Conservation (phyloP, 768 basidiomycete species). For the Mycena latifolia region DNA sequence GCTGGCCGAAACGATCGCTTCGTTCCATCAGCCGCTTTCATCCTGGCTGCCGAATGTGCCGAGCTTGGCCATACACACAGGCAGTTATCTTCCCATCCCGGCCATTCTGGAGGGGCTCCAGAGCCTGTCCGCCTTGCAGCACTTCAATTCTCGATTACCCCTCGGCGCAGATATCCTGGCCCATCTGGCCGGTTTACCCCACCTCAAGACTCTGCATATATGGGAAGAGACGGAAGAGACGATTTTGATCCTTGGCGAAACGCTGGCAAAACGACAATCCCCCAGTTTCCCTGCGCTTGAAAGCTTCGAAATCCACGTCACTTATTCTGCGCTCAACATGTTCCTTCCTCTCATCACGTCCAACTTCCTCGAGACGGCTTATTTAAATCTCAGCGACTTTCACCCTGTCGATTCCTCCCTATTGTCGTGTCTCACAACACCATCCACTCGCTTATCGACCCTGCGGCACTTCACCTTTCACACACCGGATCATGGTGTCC, state of each 20-base stretch:
- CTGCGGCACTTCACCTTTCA: neutral
- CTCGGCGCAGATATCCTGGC: conserved; percentile 7
- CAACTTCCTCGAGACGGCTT: neutral
- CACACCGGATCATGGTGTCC: neutral
- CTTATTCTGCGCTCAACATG: neutral
- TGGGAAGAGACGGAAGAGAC: neutral
- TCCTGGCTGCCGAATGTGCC: conserved; percentile 16
- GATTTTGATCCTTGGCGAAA: neutral
- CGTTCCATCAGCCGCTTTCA: conserved; percentile 6
- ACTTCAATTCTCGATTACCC: conserved; percentile 1
- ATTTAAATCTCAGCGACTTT: neutral
- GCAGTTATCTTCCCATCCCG: neutral
- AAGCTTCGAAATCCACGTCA: neutral
- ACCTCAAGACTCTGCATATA: conserved; percentile 15
- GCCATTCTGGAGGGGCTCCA: conserved; percentile 4
- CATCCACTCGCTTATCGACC: neutral
- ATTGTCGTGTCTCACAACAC: neutral
- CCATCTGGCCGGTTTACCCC: conserved; percentile 7
- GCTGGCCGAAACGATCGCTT: conserved; percentile 11
- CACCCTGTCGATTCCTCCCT: neutral
- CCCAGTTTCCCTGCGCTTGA: conserved; percentile 15
- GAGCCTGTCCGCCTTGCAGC: conserved; percentile 4
- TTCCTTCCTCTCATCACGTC: conserved; percentile 15
- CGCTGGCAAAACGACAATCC: neutral
- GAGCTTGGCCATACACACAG: conserved; percentile 3